These are phyloP conservation scores for Thamnidium elegans DNA, from an alignment of 192 early-diverging fungal genomes.

Conservation along the genomic window DNA sequence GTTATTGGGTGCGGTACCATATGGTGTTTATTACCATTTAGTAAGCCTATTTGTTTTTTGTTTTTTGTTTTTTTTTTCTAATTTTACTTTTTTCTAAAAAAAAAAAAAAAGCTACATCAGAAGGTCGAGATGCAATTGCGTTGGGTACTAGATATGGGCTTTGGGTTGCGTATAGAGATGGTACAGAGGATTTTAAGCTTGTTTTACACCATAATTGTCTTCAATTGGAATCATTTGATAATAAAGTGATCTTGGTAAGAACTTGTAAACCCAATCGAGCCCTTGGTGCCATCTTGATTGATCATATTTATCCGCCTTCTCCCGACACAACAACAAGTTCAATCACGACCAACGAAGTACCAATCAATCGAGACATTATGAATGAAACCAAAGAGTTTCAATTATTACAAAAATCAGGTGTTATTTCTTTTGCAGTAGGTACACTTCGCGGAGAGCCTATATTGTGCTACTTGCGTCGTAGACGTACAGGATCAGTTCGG, in stretches of 20 bases:
- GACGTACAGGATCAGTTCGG: constrained; percentile 10
- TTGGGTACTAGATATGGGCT: constrained; percentile 23
- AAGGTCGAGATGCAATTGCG: constrained; percentile 11
- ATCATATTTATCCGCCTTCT: constrained; percentile 1
- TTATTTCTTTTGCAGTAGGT: constrained; percentile 9
- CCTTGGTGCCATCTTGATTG: constrained; percentile 7
- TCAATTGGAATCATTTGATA: constrained; percentile 8
- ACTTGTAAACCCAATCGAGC: constrained; percentile 2
- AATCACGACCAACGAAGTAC: not conserved
- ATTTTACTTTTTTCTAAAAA: not conserved
- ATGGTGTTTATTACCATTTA: constrained; percentile 16
- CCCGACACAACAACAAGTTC: too few relatives aligned
- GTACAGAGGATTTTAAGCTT: not conserved
- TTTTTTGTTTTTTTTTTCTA: not conserved
- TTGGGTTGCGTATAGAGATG: constrained; percentile 18
- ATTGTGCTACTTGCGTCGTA: constrained; percentile 8
- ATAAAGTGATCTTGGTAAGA: constrained; percentile 3
- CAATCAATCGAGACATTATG: not conserved
- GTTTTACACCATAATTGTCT: not conserved
- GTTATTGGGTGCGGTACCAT: constrained; percentile 11
- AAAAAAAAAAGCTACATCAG: constrained; percentile 2
- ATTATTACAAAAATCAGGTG: constrained; percentile 16
- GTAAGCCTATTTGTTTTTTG: not conserved
- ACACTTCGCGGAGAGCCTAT: constrained; percentile 2
- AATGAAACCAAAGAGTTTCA: constrained; percentile 11